Conservation (phyloP, 805 yeast species). For the Cyberlindnera maritima region DNA sequence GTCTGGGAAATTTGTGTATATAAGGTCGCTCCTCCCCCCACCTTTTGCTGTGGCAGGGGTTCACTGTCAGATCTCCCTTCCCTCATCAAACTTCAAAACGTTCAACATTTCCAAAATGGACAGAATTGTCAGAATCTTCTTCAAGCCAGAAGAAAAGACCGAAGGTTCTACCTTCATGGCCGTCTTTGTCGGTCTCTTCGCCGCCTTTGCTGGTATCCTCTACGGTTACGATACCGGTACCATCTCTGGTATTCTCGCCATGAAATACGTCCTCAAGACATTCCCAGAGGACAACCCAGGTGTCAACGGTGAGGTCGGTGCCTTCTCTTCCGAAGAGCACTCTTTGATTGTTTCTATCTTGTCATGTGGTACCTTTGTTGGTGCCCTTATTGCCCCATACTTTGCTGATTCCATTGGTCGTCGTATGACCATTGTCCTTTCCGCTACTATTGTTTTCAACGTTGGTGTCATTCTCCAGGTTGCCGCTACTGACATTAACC, state of each 20-base stretch:
- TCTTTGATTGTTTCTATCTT: conserved; percentile 64
- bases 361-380: conserved; percentile 69
- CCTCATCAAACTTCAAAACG: background rate
- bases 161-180: conserved; percentile 49
- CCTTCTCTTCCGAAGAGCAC: conserved; percentile 44
- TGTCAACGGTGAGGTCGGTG: conserved; percentile 17
- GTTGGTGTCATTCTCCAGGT: conserved; percentile 51
- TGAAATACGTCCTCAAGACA: conserved; percentile 46
- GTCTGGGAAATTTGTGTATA: background rate
- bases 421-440: conserved; percentile 40
- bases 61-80: background rate
- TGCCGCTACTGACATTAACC: conserved; percentile 41
- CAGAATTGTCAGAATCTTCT: conserved; percentile 28
- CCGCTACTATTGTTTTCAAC: conserved; percentile 45
- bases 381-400: conserved; percentile 61
- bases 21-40: too few species aligned
- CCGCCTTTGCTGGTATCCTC: conserved; percentile 64
- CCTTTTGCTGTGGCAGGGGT: too few species aligned
- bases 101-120: background rate
- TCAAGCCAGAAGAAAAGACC: conserved; percentile 45
- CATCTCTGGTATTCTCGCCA: conserved; percentile 63
- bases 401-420: conserved; percentile 54
- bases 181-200: conserved; percentile 54
- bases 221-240: conserved; percentile 71
- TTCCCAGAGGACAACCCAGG: conserved; percentile 37